These are phyloP conservation scores for Populus hybrid DNA, from an alignment of 441 rosid genomes.

Conservation along the genomic window DNA sequence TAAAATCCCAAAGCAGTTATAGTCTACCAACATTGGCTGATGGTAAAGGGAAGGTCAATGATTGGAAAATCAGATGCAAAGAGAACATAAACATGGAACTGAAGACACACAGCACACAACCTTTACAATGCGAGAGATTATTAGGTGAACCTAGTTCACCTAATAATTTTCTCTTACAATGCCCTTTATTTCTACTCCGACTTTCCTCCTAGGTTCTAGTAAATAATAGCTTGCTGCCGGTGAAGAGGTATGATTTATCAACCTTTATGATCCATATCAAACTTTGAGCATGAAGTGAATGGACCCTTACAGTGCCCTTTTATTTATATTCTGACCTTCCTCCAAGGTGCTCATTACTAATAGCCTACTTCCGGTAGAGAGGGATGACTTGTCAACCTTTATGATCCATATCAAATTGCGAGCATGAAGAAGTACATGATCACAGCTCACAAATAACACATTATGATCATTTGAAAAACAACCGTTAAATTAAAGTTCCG, in stretches of 20 bases:
- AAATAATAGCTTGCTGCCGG: background rate
- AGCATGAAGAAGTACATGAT: background rate
- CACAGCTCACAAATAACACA: background rate
- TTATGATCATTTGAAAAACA: background rate
- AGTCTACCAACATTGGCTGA: background rate
- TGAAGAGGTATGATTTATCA: background rate
- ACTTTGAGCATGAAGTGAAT: background rate
- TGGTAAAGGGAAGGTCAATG: background rate
- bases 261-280: background rate
- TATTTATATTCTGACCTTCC: no score
- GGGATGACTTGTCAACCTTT: background rate
- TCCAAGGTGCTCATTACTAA: no score
- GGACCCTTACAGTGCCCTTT: no score
- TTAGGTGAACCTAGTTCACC: no score
- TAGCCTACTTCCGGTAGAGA: no score
- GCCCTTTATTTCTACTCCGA: background rate
- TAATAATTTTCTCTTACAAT: background rate
- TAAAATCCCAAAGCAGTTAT: conserved; percentile 1
- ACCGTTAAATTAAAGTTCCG: background rate
- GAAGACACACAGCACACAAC: background rate
- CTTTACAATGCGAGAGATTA: no score
- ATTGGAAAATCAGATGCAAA: background rate
- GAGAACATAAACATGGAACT: background rate
- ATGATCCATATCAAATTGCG: background rate
- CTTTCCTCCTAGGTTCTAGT: background rate